Evolutionary conservation across 2,329 filamentous ascomycete species (phyloP), one percentile per base, ranked within the genome.

Genomic region (Paecilomyces dactylethromorphus): DNA sequence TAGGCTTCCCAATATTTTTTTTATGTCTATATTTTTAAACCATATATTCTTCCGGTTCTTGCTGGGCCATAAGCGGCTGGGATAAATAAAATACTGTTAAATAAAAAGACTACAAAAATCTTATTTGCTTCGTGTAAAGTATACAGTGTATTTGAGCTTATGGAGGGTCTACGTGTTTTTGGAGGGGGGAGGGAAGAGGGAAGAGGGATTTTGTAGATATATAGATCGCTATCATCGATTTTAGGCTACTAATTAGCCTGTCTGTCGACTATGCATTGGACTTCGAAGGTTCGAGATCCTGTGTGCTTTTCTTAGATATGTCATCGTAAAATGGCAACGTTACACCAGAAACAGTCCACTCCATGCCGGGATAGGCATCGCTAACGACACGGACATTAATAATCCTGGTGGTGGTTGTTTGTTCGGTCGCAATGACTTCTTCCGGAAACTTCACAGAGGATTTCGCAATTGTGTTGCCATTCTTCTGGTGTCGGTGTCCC

Each of bases 331-430:
- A 64, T 11, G 80, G 79, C 3, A 87, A 74, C 54, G 82, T 80
- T 7, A 86, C 75, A 3, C 76, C 78, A 6, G 64, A 58, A 21
- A 85, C 63, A 32, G 65, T 74, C 85, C 86, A 88, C 65, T 81
- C 78, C 81, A 97, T 85, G 0, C 89, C 91, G 33, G 91, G 79
- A 74, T 97, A 97, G 15, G 86, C 87, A 79, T 97, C 94, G 74
- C 93, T 97, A 18, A 94, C 79, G 2, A 97, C 86, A 62, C 83
- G 71, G 2, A 97, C 82, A 69, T 91, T 88, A 10, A 96, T 74
- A 70, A 82, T 84, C 1, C 84, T 82, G 12, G 77, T 81, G 0
- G 84, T 79, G 59, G 74, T 81, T 13, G 60, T 59, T 3, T 21
- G n/a, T 55, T 63, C 3, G 39, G 5, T 45, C 15, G 39, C 3